phyloP scores from a whole-genome alignment of 2,329 filamentous ascomycete genomes.

The Diaporthe citri region DNA sequence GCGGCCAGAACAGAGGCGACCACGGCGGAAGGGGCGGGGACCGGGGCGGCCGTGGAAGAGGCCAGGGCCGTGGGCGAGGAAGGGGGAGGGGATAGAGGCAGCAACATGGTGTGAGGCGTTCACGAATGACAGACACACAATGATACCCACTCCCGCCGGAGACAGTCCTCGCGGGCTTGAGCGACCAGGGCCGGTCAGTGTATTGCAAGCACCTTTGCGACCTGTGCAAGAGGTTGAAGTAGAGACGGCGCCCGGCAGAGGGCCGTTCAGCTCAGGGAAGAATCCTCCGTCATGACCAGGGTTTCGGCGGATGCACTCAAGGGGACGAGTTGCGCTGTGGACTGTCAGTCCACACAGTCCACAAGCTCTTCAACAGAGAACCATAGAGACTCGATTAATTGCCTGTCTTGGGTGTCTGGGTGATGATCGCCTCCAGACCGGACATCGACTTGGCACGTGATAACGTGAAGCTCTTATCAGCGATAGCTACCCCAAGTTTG shows the following conservation, averaged over 20 bases:
- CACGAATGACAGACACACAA: constrained; percentile 29
- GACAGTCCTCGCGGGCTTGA: not conserved
- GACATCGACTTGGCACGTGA: constrained; percentile 17
- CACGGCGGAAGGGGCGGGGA: constrained; percentile 70
- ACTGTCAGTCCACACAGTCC: not conserved
- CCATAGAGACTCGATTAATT: constrained; percentile 3
- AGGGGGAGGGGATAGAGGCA: constrained; percentile 41
- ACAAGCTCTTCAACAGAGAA: not conserved
- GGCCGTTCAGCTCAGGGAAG: not conserved
- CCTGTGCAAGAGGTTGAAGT: not conserved
- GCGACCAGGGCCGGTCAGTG: not conserved
- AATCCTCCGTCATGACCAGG: not conserved
- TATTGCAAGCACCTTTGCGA: not conserved
- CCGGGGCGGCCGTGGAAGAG: constrained; percentile 60
- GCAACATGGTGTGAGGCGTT: constrained; percentile 10
- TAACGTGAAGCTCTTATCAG: not conserved
- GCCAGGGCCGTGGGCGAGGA: constrained; percentile 55
- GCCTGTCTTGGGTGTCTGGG: not conserved
- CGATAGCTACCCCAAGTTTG: constrained; percentile 16
- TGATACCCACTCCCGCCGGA: constrained; percentile 32
- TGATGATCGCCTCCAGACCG: not conserved
- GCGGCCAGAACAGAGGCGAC: constrained; percentile 66
- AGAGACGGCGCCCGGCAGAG: not conserved
- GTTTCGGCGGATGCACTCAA: not conserved
- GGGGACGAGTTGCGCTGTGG: not conserved